phyloP scores from a whole-genome alignment of 176 grass and related monocot species.

The Oryza australiensis region DNA sequence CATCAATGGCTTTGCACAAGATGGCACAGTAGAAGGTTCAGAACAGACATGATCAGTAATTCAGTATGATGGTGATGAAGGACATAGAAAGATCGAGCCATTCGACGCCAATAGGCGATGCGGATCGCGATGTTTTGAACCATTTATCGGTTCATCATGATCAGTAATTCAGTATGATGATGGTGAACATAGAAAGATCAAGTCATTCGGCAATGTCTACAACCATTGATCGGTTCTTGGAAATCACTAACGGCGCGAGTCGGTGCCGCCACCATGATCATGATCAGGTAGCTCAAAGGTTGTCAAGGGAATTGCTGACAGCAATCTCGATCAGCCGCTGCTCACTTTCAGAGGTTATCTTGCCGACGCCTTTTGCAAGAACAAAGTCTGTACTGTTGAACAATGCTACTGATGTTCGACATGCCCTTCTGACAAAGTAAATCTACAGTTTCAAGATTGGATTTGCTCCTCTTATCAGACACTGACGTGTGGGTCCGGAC shows the following conservation, averaged over 20 bases:
- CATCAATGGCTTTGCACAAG: not conserved
- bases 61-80: no score
- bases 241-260: not conserved
- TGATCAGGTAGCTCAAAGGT: not conserved
- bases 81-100: slow-evolving; percentile 30
- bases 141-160: not conserved
- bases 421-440: not conserved
- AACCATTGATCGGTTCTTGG: not conserved
- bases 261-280: not conserved
- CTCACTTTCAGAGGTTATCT: not conserved
- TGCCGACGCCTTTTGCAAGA: slow-evolving; percentile 9
- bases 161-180: not conserved
- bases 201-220: slow-evolving; percentile 3
- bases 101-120: slow-evolving; percentile 8
- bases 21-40: not conserved
- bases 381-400: slow-evolving; percentile 2
- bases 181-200: slow-evolving; percentile 13
- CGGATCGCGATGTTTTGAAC: not conserved
- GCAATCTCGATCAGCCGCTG: not conserved
- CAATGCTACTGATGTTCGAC: slow-evolving; percentile 14
- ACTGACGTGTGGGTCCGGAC: no score
- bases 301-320: not conserved
- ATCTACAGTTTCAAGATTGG: slow-evolving; percentile 10
- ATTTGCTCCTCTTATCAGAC: slow-evolving; percentile 9
- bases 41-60: not conserved